phyloP scores from a whole-genome alignment of 1,139 yeast species.

The Saccharomyces pastorianus region DNA sequence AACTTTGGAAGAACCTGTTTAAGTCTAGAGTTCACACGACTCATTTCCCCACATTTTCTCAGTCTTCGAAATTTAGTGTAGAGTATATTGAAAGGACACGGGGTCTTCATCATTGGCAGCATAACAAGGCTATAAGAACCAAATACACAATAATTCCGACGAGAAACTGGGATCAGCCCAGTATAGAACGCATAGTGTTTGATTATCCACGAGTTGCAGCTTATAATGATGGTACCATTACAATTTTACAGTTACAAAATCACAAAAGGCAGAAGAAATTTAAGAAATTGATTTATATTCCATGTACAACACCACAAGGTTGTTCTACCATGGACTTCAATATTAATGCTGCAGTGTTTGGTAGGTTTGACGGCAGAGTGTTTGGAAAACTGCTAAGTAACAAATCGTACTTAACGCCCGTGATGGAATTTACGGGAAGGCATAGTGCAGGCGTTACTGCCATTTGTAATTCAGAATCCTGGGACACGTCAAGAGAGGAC shows the following conservation, averaged over 20 bases:
- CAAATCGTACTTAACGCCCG: constrained; percentile 34
- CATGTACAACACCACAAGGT: constrained; percentile 35
- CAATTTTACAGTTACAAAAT: constrained; percentile 30
- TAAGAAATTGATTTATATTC: constrained; percentile 30
- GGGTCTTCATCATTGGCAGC: constrained; percentile 45
- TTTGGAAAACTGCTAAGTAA: constrained; percentile 35
- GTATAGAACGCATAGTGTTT: constrained; percentile 27
- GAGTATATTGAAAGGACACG: constrained; percentile 47
- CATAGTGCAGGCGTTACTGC: constrained; percentile 35
- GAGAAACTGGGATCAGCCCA: constrained; percentile 25
- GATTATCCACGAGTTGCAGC: constrained; percentile 33
- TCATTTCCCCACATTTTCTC: constrained; percentile 50
- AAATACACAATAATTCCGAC: constrained; percentile 27
- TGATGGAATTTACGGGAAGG: constrained; percentile 30
- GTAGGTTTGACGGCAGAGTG: constrained; percentile 40
- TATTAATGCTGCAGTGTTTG: constrained; percentile 35
- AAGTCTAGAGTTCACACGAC: constrained; percentile 38
- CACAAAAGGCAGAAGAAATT: constrained; percentile 18
- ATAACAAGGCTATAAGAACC: constrained; percentile 35
- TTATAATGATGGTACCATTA: constrained; percentile 33
- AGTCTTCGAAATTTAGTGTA: constrained; percentile 44
- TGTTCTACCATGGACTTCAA: constrained; percentile 34
- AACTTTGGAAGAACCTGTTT: constrained; percentile 56
- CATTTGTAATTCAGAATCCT: constrained; percentile 23
- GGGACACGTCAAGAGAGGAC: constrained; percentile 21